Evolutionary conservation across 2,329 filamentous ascomycete genomes (phyloP), one percentile per base, ranked within the genome.

Genomic region (Claviceps sp.): DNA sequence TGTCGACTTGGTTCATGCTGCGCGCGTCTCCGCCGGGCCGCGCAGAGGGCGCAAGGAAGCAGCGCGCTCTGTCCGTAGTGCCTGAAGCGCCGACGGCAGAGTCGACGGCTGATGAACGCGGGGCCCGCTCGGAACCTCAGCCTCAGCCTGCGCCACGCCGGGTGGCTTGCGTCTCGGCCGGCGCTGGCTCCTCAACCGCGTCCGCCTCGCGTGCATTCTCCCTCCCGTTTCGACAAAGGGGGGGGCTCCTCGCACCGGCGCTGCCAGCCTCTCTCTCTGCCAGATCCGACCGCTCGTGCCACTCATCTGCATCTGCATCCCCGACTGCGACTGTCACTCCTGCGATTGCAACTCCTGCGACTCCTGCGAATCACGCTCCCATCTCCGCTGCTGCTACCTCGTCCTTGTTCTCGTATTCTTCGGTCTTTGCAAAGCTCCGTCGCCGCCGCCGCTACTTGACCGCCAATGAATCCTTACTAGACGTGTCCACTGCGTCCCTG

Each of bases 401-500:
- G 20, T 8, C 11, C 37, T 34, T 5, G n/a, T 14, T 9, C 34
- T 38, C 46, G 41, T 52, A 24, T 38, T 22, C 43, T 18, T 47
- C 43, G 45, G 40, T 42, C 41, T 37, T 46, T 47, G 47, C 50
- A 45, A 44, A 47, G 4, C 48, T 34, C 53, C 50, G 37, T 43
- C 40, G 48, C 40, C 22, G 45, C 42, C 48, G 22, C 40, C 45
- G 37, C 40, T 18, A 34, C 50, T 50, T 50, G 43, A 50, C 52
- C 55, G 53, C 52, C 58, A 48, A 60, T 62, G 60, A 55, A 55
- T 61, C 54, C 51, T 58, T 59, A 55, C 55, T 60, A 59, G 60
- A 58, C 53, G 52, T 55, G 34, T 57, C 56, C 40, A 56, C 54
- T 50, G 52, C 50, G 55, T 50, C 47, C 50, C 43, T 47, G 55